Evolutionary conservation across 345 rosid species (phyloP).

Genomic region (Eucalyptus pumila): DNA sequence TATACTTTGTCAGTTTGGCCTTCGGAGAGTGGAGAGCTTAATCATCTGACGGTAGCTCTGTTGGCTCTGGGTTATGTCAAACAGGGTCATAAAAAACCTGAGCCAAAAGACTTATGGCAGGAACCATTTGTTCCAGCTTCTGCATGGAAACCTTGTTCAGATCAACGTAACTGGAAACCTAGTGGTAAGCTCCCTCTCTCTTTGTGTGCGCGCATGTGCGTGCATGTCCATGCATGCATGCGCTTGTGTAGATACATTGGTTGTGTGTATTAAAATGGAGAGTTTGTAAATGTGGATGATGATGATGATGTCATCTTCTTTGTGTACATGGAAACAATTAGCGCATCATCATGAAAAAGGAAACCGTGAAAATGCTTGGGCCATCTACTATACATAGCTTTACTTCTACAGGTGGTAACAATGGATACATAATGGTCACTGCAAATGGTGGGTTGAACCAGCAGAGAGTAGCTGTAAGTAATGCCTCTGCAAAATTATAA

Average conservation of each 20-base stretch:
- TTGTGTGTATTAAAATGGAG: not conserved
- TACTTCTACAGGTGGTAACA: constrained; percentile 44
- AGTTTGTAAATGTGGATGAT: not conserved
- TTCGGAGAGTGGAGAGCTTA: not conserved
- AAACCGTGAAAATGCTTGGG: not conserved
- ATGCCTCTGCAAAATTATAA: not conserved
- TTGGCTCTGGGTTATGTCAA: not conserved
- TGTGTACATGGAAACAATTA: not conserved
- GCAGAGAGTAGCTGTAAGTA: constrained; percentile 94
- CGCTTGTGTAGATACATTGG: not conserved
- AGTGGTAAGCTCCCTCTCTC: constrained; percentile 29
- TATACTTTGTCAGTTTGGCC: not conserved
- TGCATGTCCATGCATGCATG: not conserved
- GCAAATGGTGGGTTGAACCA: constrained; percentile 98
- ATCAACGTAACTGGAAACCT: constrained; percentile 64
- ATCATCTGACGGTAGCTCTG: not conserved
- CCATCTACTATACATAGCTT: not conserved
- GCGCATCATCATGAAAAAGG: not conserved
- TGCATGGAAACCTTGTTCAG: constrained; percentile 87
- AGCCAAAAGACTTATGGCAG: constrained; percentile 91
- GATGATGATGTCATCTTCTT: not conserved
- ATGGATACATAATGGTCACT: constrained; percentile 84
- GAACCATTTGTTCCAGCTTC: constrained; percentile 68
- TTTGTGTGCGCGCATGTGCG: not conserved
- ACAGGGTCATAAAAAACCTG: constrained; percentile 66